Evolutionary conservation across 2,329 filamentous ascomycete species (phyloP).

Genomic region (Aspergillus bombycis): DNA sequence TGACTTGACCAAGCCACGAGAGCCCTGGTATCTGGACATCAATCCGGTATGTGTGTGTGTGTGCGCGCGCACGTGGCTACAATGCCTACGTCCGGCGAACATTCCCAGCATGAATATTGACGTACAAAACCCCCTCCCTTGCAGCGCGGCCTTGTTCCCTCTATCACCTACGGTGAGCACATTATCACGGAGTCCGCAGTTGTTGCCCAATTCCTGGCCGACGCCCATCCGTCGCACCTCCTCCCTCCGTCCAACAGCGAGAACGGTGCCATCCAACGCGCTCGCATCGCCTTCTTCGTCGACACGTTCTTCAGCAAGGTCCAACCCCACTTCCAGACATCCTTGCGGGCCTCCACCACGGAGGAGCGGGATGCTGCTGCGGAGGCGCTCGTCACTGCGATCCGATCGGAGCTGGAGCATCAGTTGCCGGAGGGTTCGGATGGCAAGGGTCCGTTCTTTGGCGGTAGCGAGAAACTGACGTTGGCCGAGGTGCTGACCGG

Average conservation of each 20-base stretch:
- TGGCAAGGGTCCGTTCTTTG: slow-evolving; percentile 63
- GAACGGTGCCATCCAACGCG: slow-evolving; percentile 63
- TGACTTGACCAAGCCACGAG: slow-evolving; percentile 69
- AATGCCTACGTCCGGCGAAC: not conserved
- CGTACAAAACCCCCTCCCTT: not conserved
- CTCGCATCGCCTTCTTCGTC: slow-evolving; percentile 71
- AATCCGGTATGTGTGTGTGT: slow-evolving; percentile 65
- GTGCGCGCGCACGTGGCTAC: too few relatives aligned
- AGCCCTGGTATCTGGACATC: slow-evolving; percentile 73
- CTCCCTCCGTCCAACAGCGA: slow-evolving; percentile 57
- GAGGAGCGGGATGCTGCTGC: slow-evolving; percentile 55
- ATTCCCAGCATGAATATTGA: not conserved
- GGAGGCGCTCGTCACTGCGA: slow-evolving; percentile 56
- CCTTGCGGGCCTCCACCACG: slow-evolving; percentile 51
- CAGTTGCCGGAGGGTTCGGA: slow-evolving; percentile 52
- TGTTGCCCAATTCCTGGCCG: slow-evolving; percentile 71
- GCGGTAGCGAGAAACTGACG: slow-evolving; percentile 66
- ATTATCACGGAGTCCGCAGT: slow-evolving; percentile 75
- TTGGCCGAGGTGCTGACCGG: slow-evolving; percentile 64
- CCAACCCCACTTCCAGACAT: slow-evolving; percentile 51
- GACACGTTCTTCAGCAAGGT: slow-evolving; percentile 71
- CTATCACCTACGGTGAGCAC: slow-evolving; percentile 68
- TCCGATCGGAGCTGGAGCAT: slow-evolving; percentile 75
- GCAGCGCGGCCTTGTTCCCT: slow-evolving; percentile 72
- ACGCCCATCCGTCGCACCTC: slow-evolving; percentile 70